Evolutionary conservation across 2,329 filamentous ascomycete genomes (phyloP).

Genomic region (Colletotrichum paranaense): DNA sequence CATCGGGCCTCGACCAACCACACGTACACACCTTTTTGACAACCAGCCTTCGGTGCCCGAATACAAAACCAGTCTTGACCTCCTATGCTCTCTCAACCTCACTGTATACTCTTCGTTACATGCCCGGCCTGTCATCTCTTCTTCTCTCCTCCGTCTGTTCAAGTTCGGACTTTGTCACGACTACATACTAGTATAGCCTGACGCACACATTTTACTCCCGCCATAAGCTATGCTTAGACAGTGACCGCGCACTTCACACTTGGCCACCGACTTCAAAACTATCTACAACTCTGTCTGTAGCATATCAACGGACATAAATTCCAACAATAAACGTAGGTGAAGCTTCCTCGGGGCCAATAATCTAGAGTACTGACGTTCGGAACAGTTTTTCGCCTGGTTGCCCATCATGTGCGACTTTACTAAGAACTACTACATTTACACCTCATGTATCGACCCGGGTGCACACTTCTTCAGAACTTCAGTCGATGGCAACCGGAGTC

Average conservation of each 20-base stretch:
- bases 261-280: not conserved
- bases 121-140: constrained; percentile 28
- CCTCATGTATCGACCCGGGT: constrained; percentile 74
- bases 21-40: not conserved
- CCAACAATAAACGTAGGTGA: not conserved
- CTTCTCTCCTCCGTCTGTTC: constrained; percentile 20
- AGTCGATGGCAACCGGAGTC: constrained; percentile 71
- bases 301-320: not conserved
- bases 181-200: not conserved
- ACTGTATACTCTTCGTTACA: not conserved
- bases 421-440: constrained; percentile 83
- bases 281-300: not conserved
- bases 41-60: not conserved
- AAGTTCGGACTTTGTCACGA: constrained; percentile 13
- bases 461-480: constrained; percentile 78
- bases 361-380: not conserved
- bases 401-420: constrained; percentile 71
- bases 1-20: constrained; percentile 29
- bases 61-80: constrained; percentile 21
- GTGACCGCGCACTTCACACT: not conserved
- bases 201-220: not conserved
- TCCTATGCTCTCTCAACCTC: not conserved
- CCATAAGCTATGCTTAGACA: not conserved
- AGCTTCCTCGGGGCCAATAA: not conserved
- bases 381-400: not conserved